Evolutionary conservation across 768 basidiomycete species (phyloP), one percentile per base, ranked within the genome.

Genomic region (Daedaleopsis nitida): DNA sequence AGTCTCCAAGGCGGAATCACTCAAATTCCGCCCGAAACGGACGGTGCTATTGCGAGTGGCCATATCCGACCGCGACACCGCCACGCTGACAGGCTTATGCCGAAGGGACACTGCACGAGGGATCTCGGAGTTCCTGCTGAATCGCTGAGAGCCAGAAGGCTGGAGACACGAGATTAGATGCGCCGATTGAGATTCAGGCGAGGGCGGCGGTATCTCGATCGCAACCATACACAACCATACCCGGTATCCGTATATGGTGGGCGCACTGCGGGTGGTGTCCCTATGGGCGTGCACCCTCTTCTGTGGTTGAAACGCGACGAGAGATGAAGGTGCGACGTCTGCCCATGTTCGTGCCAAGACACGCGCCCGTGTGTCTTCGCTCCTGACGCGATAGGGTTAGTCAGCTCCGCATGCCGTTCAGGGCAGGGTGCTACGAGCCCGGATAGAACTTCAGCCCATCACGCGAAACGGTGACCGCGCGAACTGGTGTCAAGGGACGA

Each of bases 21-120:
- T 63, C 62, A 63, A 63, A 63, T 58, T 58, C 8, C 16, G 16
- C 48, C 19, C 49, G 42, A 39, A 32, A 23, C 27, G 49, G 42
- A 55, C 43, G 52, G 38, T 42, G 48, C 50, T 42, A 51, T 51
- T 63, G 57, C 58, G 23, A 19, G 52, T 39, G 47, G 52, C 39
- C 52, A 45, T 38, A 52, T 23, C 62, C 57, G 53, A 45, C 27
- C 37, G 53, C 24, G 6, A 55, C 53, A 58, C 57, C 52, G 57
- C 57, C 54, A 54, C 52, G 48, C 19, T 58, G 57, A 55, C 50
- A 51, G 45, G 21, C 57, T 37, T 35, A 17, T 39, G 23, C 39
- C 47, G 19, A 24, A 10, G 11, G 47, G 47, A 24, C 2, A 24
- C 16, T n/a, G 6, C 21, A 23, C 19, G 47, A 24, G 9, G 23